Evolutionary conservation across 2,329 filamentous ascomycete genomes (phyloP).

Genomic region (Curvularia sp.): DNA sequence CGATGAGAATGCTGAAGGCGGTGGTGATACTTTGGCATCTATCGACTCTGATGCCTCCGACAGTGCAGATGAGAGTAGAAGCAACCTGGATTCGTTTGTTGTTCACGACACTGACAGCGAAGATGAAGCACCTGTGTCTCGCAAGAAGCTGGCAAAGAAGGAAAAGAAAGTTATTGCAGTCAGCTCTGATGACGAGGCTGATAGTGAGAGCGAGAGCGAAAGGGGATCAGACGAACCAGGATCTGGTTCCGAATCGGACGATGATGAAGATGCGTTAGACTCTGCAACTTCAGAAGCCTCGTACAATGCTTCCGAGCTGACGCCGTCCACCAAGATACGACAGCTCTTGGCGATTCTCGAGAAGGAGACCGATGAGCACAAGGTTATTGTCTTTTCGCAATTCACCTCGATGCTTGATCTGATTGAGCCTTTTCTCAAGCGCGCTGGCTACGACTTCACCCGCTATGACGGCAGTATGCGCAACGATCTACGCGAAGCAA

Average conservation of each 20-base stretch:
- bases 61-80: conserved; percentile 59
- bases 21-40: conserved; percentile 77
- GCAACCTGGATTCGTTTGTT: conserved; percentile 45
- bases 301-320: conserved; percentile 57
- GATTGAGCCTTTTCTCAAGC: conserved; percentile 85
- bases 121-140: conserved; percentile 47
- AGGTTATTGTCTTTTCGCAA: conserved; percentile 98
- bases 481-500: conserved; percentile 90
- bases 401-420: conserved; percentile 99
- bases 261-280: conserved; percentile 47
- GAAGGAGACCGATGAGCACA: conserved; percentile 80
- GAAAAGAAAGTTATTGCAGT: conserved; percentile 63
- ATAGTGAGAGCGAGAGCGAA: conserved; percentile 52
- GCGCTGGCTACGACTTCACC: conserved; percentile 77
- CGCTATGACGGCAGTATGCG: conserved; percentile 96
- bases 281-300: conserved; percentile 53
- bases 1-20: conserved; percentile 87
- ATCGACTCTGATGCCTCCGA: conserved; percentile 74
- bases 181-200: conserved; percentile 54
- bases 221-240: conserved; percentile 42
- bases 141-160: conserved; percentile 39
- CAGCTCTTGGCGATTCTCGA: conserved; percentile 82
- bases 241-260: conserved; percentile 40
- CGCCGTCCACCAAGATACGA: conserved; percentile 88
- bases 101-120: conserved; percentile 49